Evolutionary conservation across 208 protist species (phyloP), one percentile per base, ranked within the genome.

Genomic region (Trypanosoma avium): DNA sequence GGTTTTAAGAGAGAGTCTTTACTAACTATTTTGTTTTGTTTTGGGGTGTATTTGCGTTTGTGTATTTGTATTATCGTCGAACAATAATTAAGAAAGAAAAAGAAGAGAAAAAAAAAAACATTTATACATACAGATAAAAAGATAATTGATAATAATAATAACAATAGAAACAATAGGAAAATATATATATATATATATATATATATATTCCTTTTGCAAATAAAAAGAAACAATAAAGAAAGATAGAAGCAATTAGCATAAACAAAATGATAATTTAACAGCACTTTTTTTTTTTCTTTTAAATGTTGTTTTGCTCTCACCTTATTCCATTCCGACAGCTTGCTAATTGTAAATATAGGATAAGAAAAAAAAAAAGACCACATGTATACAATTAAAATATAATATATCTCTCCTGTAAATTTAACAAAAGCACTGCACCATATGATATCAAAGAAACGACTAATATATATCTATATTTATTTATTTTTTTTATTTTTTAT

Each of bases 91-190:
- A 64, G 54, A 48, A 58, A 59, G 27, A 40, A 61, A 48, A 69
- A 30, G 10, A 10, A 40, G 26, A 55, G 4, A 57, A 3, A 46
- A 38, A 72, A 5, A 35, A 50, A 30, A 63, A 35, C 17, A 45
- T 17, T 42, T 22, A 45, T 29, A 24, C n/a, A n/a, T n/a, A n/a
- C n/a, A n/a, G n/a, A n/a, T 17, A 53, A 43, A 52, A 63, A 22
- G 15, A 66, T 68, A 26, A 57, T 52, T 33, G 32, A 73, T 61
- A 65, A 66, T 46, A 71, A 69, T 32, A 61, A 68, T 3, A 26
- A 47, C 48, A 38, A 50, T 8, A 47, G n/a, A 55, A 45, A 30
- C 17, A 64, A 45, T 45, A 59, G 2, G 57, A 36, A 26, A 67
- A 47, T 50, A 74, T 52, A 58, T 30, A 54, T 49, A 29, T 1